Percentiles rank a stretch among this genome's conserved stretches.
Evolutionary conservation across 306 rosid genomes (phyloP).

Genomic region (Prunus davidiana): DNA sequence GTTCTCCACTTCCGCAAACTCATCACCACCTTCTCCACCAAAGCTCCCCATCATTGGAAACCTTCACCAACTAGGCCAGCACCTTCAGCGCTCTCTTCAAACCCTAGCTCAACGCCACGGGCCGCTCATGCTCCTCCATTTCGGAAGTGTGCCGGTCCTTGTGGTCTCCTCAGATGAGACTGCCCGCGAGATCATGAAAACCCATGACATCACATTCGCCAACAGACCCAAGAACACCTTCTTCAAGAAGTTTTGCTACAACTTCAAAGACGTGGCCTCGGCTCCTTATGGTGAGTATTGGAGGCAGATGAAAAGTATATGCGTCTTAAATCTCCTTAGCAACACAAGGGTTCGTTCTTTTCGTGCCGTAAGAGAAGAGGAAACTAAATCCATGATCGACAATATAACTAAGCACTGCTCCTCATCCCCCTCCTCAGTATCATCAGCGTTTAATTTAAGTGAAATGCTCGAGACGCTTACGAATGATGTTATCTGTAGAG

Average conservation of each 20-base stretch:
- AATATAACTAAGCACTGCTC: neutral
- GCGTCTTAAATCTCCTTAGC: neutral
- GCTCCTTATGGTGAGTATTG: conserved; percentile 9
- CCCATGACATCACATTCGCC: neutral
- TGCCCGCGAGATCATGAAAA: neutral
- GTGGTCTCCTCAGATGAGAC: neutral
- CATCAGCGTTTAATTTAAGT: neutral
- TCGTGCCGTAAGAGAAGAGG: neutral
- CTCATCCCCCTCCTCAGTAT: neutral
- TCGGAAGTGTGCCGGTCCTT: neutral
- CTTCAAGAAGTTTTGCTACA: neutral
- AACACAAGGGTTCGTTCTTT: conserved; percentile 5
- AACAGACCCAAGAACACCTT: neutral
- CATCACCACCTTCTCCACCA: neutral
- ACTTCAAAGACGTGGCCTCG: neutral
- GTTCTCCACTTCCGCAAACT: too few relatives aligned
- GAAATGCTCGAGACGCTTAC: neutral
- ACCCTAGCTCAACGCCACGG: neutral
- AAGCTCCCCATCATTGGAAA: neutral
- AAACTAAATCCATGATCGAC: neutral
- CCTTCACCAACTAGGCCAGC: neutral
- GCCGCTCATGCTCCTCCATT: neutral
- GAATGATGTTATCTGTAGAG: neutral
- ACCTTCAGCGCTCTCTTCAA: neutral
- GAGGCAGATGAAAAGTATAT: conserved; percentile 7